Conservation (phyloP, 495 filamentous ascomycete species). For the Penicillium simplicissimum region DNA sequence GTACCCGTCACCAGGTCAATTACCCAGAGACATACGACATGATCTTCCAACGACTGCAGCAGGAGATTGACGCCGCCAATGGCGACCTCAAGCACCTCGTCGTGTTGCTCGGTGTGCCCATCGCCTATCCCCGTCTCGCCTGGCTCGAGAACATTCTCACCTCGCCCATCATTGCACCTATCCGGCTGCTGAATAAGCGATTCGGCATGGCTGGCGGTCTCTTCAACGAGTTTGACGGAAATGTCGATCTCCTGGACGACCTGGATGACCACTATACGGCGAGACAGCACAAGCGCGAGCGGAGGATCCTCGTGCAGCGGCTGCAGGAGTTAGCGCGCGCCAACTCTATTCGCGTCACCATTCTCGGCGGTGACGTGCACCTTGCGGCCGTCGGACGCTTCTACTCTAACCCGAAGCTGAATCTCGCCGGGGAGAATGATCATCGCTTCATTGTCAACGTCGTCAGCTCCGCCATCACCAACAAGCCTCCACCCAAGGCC, state of each 20-base stretch:
- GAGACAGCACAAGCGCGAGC: slow-evolving; percentile 85
- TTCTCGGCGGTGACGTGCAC: slow-evolving; percentile 81
- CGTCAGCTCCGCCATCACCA: slow-evolving; percentile 80
- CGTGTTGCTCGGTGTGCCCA: slow-evolving; percentile 85
- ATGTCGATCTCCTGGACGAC: slow-evolving; percentile 87
- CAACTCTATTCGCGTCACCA: slow-evolving; percentile 77
- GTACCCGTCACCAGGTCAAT: slow-evolving; percentile 89
- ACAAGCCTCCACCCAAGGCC: slow-evolving; percentile 86
- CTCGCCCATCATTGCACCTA: slow-evolving; percentile 78
- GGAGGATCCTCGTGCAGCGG: slow-evolving; percentile 68
- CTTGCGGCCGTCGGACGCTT: slow-evolving; percentile 74
- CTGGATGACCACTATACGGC: slow-evolving; percentile 96
- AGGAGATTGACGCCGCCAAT: slow-evolving; percentile 62
- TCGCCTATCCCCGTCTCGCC: slow-evolving; percentile 89
- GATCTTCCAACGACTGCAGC: slow-evolving; percentile 68
- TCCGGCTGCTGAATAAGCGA: slow-evolving; percentile 86
- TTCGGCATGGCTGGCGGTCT: slow-evolving; percentile 82
- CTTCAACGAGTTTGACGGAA: slow-evolving; percentile 93
- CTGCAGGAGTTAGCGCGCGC: slow-evolving; percentile 71
- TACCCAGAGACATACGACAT: slow-evolving; percentile 85
- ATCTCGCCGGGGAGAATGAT: slow-evolving; percentile 61
- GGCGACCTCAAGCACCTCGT: slow-evolving; percentile 77
- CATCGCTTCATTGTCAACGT: slow-evolving; percentile 75
- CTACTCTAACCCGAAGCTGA: slow-evolving; percentile 65
- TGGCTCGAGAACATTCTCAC: slow-evolving; percentile 91